Evolutionary conservation across 2,329 filamentous ascomycete genomes (phyloP), one percentile per base, ranked within the genome.

Genomic region (Calonectria multiphialidica): DNA sequence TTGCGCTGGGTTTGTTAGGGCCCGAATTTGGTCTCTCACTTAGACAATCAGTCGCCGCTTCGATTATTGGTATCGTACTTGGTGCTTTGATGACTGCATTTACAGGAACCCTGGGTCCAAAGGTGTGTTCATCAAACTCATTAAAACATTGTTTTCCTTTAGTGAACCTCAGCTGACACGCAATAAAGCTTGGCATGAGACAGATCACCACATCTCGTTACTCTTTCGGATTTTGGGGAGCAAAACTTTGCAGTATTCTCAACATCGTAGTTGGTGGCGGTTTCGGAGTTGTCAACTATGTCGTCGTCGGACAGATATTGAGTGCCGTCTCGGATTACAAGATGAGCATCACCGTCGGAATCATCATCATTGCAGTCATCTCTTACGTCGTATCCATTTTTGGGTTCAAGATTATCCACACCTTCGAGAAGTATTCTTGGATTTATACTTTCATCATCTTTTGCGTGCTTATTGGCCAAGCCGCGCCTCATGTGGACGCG

Each of bases 341-440:
- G 16, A 68, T 77, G 66, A 69, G 71, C 37, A 68, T 77, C 37
- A 74, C 73, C 16, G 76, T 76, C 25, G 76, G 76, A 2, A 77
- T 76, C 49, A 42, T 75, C 55, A 73, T 77, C 49, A 71, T 76
- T n/a, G 70, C 74, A 16, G 45, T 76, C 49, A 37, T 74, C 57
- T 72, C 75, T n/a, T 76, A 74, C 65, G 65, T 75, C 13, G 71
- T 77, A 10, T 77, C 76, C 3, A 72, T 76, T 30, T 75, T 76
- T 50, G 76, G 76, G 9, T 77, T 74, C 65, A 69, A 64, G 35
- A 57, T 76, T n/a, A 77, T 77, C 18, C 76, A 77, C 47, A 61
- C 72, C n/a, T 77, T 74, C 35, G 75, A 76, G 40, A 70, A 74
- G 33, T 76, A 75, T 37, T 74, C 76, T 12, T 77, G 76, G 76